Conservation (phyloP, 2,329 filamentous ascomycete genomes). For the Hypoxylon sp. region DNA sequence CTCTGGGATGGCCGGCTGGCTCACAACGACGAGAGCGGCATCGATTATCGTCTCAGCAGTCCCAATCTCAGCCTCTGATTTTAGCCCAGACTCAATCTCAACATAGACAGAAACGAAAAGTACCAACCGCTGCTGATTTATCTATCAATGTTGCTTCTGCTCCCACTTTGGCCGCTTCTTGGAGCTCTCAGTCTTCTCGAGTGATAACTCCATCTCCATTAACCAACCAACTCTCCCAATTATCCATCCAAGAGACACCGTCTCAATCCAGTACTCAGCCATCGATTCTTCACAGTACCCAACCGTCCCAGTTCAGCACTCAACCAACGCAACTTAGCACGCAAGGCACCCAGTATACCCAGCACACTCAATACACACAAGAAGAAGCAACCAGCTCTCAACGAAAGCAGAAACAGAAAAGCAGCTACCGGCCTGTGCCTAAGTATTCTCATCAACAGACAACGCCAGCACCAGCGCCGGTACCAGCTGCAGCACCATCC, state of each 20-base stretch:
- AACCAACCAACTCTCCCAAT: conserved; percentile 40
- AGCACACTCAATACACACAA: conserved; percentile 26
- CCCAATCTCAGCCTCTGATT: conserved; percentile 39
- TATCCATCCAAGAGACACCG: conserved; percentile 39
- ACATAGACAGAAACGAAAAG: conserved; percentile 34
- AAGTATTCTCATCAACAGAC: conserved; percentile 10
- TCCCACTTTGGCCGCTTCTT: conserved; percentile 24
- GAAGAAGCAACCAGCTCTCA: conserved; percentile 34
- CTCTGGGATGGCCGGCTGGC: conserved; percentile 59
- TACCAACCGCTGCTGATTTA: conserved; percentile 37
- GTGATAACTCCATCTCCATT: conserved; percentile 31
- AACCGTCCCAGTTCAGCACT: conserved; percentile 20
- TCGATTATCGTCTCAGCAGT: conserved; percentile 35
- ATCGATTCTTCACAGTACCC: conserved; percentile 21
- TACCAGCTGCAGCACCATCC: neutral
- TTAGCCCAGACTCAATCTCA: conserved; percentile 26
- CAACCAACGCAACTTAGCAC: conserved; percentile 28
- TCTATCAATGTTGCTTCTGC: conserved; percentile 28
- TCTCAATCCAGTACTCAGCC: conserved; percentile 38
- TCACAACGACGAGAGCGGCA: conserved; percentile 42
- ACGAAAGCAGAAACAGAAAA: conserved; percentile 23
- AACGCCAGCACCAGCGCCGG: neutral
- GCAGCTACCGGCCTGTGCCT: conserved; percentile 1
- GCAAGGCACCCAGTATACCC: conserved; percentile 29
- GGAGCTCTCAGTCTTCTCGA: conserved; percentile 45